Evolutionary conservation across 225 moss, liverwort and hornwort genomes (phyloP), one percentile per base, ranked within the genome.

Genomic region (Physcomitrellopsis africana): DNA sequence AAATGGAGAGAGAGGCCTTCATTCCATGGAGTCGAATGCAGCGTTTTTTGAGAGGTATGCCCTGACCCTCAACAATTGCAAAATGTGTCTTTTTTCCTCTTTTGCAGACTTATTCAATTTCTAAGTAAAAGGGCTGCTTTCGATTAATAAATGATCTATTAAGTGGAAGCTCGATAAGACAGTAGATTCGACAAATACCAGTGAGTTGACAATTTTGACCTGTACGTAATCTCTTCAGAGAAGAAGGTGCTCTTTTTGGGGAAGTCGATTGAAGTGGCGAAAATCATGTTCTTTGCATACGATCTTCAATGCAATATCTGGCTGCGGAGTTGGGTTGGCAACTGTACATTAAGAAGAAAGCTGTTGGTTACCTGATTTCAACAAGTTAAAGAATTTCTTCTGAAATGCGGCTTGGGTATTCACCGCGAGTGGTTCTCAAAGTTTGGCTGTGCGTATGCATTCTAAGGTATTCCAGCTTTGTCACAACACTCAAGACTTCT

Each of bases 231-330:
- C 15, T 23, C 74, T 54, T 26, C 83, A 88, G 88, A 67, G 81
- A 88, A 74, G 85, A 88, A 67, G 85, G 78, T 78, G 83, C 73
- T 57, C 85, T 88, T 14, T 88, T 88, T 71, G 88, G 88, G 19
- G 68, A 88, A 73, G 77, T 67, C 44, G 47, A 75, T 59, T 85
- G 58, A 72, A 68, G 11, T 42, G 72, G 24, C 65, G 22, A 18
- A 37, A 17, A 37, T 58, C 49, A 65, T 47, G 37, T 69, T 65
- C 52, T 16, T 71, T 22, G n/a, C 23, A 42, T 16, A 43, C 18
- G 74, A 51, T 14, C 65, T 11, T 49, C 60, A 54, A 37, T 68
- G 65, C 72, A 41, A 52, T 46, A 64, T 60, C 27, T 80, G 63
- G 68, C 26, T 17, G 52, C 10, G 51, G 72, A 63, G 63, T 65